Percentiles rank a stretch among this genome's conserved stretches.
These are phyloP conservation scores for Dillenia suffruticosa DNA, from an alignment of 164 flowering plant species.

Conservation along the genomic window DNA sequence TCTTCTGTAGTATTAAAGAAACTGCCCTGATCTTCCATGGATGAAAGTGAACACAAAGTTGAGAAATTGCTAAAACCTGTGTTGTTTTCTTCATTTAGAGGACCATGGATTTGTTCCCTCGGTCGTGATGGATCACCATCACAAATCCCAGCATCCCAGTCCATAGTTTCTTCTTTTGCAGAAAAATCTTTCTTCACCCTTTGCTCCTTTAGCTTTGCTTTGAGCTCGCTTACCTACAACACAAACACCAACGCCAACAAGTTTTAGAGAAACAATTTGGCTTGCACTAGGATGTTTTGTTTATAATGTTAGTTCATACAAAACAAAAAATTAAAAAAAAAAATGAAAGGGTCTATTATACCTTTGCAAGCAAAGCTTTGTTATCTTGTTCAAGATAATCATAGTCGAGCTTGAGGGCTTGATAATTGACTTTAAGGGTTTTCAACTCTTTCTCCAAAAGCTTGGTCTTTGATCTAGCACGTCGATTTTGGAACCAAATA, in stretches of 20 bases:
- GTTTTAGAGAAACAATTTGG: neutral
- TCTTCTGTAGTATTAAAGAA: slow-evolving; percentile 23
- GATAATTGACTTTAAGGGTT: slow-evolving; percentile 21
- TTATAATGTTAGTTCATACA: no score
- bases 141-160: slow-evolving; percentile 3
- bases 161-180: slow-evolving; percentile 14
- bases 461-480: slow-evolving; percentile 36
- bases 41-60: no score
- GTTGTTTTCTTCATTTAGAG: no score
- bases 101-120: no score
- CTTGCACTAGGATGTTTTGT: neutral
- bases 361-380: no score
- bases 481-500: slow-evolving; percentile 41
- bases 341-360: no score
- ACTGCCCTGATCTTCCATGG: slow-evolving; percentile 15
- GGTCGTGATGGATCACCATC: no score
- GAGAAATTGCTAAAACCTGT: no score
- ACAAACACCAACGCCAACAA: no score
- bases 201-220: slow-evolving; percentile 16
- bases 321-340: no score
- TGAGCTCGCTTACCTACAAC: slow-evolving; percentile 27
- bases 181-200: slow-evolving; percentile 13
- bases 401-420: slow-evolving; percentile 20
- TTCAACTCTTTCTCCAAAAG: slow-evolving; percentile 29
- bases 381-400: slow-evolving; percentile 22